Percentiles rank a stretch among this genome's conserved stretches.
phyloP scores from a whole-genome alignment of 164 flowering plant genomes.

The Amborella trichopoda region DNA sequence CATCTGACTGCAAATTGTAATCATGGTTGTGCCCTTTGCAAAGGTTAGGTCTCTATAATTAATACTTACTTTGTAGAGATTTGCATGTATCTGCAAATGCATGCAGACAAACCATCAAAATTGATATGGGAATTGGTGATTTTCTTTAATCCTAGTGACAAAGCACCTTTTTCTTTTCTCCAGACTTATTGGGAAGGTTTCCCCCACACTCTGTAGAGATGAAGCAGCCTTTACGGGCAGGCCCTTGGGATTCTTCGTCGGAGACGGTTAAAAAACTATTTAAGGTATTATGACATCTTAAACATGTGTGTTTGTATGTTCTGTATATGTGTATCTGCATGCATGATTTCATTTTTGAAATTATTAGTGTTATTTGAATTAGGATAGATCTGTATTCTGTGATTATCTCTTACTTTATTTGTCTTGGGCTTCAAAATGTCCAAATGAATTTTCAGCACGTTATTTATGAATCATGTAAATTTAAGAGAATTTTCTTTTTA shows the following conservation, averaged over 20 bases:
- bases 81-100: neutral
- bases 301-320: neutral
- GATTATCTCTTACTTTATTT: neutral
- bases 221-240: conserved; percentile 61
- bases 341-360: neutral
- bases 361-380: neutral
- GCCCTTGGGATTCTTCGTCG: conserved; percentile 81
- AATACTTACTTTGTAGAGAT: neutral
- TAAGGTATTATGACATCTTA: conserved; percentile 41
- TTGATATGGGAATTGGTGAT: neutral
- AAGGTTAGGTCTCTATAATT: conserved; percentile 34
- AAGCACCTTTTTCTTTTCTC: conserved; percentile 5
- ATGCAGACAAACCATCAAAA: neutral
- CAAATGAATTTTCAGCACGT: neutral
- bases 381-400: neutral
- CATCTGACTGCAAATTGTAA: conserved; percentile 37
- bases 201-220: conserved; percentile 79
- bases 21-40: conserved; percentile 75
- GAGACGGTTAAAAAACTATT: conserved; percentile 74
- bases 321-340: neutral
- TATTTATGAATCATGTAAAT: neutral
- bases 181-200: conserved; percentile 79
- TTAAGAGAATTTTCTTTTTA: neutral
- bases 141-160: neutral
- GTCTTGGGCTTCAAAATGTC: neutral